Evolutionary conservation across 345 rosid species (phyloP).

Genomic region (Euphorbia lathyris): DNA sequence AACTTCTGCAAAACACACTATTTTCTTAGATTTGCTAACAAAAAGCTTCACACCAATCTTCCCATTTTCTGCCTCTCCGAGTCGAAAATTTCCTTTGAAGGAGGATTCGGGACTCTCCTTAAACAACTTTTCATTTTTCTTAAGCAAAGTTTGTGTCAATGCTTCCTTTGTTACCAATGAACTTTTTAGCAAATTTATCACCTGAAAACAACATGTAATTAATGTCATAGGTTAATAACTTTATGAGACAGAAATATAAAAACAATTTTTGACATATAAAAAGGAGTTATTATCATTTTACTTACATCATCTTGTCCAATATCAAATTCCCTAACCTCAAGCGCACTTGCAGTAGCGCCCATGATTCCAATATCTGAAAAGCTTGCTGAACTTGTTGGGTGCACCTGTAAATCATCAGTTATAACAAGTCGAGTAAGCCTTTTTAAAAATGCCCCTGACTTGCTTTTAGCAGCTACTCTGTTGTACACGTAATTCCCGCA

Average conservation of each 20-base stretch:
- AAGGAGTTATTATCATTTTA: not conserved
- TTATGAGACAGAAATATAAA: no score
- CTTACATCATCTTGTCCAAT: conserved; percentile 19
- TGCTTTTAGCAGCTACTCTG: not conserved
- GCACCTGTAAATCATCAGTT: conserved; percentile 18
- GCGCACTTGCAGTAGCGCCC: not conserved
- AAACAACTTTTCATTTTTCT: not conserved
- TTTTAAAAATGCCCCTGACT: conserved; percentile 16
- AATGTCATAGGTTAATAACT: not conserved
- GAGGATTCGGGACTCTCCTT: not conserved
- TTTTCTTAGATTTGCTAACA: conserved; percentile 25
- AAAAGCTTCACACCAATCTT: conserved; percentile 13
- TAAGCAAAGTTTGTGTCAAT: conserved; percentile 19
- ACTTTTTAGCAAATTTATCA: conserved; percentile 19
- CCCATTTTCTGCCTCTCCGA: not conserved
- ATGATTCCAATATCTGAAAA: conserved; percentile 9
- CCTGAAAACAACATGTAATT: conserved; percentile 18
- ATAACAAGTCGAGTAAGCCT: not conserved
- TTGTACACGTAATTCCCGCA: conserved; percentile 7
- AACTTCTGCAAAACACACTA: conserved; percentile 25
- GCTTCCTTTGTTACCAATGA: conserved; percentile 13
- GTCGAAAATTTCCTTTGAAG: no score
- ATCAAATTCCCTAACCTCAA: conserved; percentile 8
- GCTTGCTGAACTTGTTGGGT: conserved; percentile 6
- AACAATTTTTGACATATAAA: not conserved